Evolutionary conservation across 108 stramenopile species (phyloP).

Genomic region (Nitzschia inconspicua): DNA sequence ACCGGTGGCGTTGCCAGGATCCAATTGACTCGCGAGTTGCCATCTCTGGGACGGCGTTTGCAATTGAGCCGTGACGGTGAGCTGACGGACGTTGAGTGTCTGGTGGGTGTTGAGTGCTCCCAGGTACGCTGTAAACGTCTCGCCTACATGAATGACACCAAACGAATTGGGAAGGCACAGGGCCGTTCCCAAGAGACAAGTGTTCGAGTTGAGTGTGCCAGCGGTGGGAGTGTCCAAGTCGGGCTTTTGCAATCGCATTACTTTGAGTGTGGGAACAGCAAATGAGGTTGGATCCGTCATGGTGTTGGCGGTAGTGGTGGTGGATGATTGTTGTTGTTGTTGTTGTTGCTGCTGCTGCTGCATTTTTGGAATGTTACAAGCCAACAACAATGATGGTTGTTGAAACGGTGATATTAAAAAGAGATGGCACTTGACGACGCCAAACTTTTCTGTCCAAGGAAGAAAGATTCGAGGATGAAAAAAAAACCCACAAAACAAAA

Average conservation of each 20-base stretch:
- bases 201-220: conserved; percentile 25
- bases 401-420: no score
- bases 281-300: conserved; percentile 33
- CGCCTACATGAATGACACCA: conserved; percentile 69
- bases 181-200: conserved; percentile 38
- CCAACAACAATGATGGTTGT: no score
- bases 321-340: no score
- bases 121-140: conserved; percentile 82
- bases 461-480: no score
- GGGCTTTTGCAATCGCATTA: conserved; percentile 82
- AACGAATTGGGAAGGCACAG: conserved; percentile 81
- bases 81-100: conserved; percentile 39
- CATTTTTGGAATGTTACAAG: no score
- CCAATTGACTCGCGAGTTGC: conserved; percentile 52
- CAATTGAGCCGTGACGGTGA: conserved; percentile 69
- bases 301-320: no score
- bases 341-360: no score
- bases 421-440: no score
- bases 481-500: no score
- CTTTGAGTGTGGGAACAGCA: conserved; percentile 77
- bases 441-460: no score
- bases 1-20: conserved; percentile 39
- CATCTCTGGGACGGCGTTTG: conserved; percentile 78
- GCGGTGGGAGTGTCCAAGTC: conserved; percentile 49
- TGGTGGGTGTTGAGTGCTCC: conserved; percentile 63